phyloP scores from a whole-genome alignment of 2,329 filamentous ascomycete genomes.

The Pseudogymnoascus sp. region DNA sequence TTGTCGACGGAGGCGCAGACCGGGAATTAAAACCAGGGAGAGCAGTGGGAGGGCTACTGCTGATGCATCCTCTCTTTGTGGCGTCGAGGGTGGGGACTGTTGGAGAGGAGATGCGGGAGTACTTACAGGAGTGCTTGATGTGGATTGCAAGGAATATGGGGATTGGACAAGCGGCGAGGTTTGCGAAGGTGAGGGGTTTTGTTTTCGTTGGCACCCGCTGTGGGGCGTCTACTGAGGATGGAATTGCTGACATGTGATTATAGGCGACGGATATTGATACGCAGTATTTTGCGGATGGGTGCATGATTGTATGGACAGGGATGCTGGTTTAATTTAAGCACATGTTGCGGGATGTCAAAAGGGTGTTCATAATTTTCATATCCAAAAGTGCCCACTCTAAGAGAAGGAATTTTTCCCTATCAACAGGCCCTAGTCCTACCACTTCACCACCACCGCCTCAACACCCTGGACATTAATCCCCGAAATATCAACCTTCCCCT shows the following conservation, averaged over 20 bases:
- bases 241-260: neutral
- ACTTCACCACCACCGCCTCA: constrained; percentile 2
- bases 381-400: neutral
- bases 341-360: neutral
- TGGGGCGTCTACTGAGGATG: neutral
- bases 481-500: constrained; percentile 11
- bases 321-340: constrained; percentile 15
- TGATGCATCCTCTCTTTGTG: constrained; percentile 26
- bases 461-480: neutral
- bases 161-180: constrained; percentile 24
- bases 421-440: neutral
- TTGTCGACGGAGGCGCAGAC: constrained; percentile 15
- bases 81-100: constrained; percentile 19
- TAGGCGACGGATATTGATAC: constrained; percentile 17
- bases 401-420: neutral
- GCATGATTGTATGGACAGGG: constrained; percentile 22
- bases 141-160: constrained; percentile 28
- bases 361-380: neutral
- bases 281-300: constrained; percentile 21
- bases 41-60: constrained; percentile 24
- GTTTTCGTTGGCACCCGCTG: neutral
- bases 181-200: constrained; percentile 23
- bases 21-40: constrained; percentile 17
- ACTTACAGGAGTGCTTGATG: constrained; percentile 20
- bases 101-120: constrained; percentile 14